Evolutionary conservation across 345 rosid species (phyloP).

Genomic region (Brassica rapa): DNA sequence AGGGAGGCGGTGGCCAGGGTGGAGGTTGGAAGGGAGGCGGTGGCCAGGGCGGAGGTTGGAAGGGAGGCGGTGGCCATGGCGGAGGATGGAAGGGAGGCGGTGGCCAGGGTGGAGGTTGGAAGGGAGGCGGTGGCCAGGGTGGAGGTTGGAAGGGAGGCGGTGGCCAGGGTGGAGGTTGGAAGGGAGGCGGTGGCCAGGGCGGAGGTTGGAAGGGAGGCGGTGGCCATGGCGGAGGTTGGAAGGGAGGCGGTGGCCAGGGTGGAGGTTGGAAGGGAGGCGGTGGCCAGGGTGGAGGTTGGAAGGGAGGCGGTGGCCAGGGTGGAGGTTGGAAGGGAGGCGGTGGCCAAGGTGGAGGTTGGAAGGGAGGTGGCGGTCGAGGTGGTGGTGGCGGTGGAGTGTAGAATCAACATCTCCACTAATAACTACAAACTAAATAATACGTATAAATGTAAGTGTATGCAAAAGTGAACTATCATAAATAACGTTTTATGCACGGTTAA

Average conservation of each 20-base stretch:
- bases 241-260: not conserved
- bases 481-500: constrained; percentile 5
- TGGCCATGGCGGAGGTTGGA: not conserved
- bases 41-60: not conserved
- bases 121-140: not conserved
- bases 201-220: not conserved
- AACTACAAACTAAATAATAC: not conserved
- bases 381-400: constrained; percentile 23
- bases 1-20: constrained; percentile 9
- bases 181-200: not conserved
- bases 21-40: not conserved
- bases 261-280: not conserved
- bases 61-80: not conserved
- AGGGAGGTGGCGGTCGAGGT: constrained; percentile 6
- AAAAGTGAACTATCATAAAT: constrained; percentile 7
- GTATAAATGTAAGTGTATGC: not conserved
- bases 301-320: not conserved
- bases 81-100: not conserved
- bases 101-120: not conserved
- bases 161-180: not conserved
- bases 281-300: not conserved
- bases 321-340: constrained; percentile 16
- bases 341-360: not conserved
- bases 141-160: not conserved
- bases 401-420: constrained; percentile 20